Evolutionary conservation across 2,329 filamentous ascomycete species (phyloP), one percentile per base, ranked within the genome.

Genomic region (Diaporthe sp.): DNA sequence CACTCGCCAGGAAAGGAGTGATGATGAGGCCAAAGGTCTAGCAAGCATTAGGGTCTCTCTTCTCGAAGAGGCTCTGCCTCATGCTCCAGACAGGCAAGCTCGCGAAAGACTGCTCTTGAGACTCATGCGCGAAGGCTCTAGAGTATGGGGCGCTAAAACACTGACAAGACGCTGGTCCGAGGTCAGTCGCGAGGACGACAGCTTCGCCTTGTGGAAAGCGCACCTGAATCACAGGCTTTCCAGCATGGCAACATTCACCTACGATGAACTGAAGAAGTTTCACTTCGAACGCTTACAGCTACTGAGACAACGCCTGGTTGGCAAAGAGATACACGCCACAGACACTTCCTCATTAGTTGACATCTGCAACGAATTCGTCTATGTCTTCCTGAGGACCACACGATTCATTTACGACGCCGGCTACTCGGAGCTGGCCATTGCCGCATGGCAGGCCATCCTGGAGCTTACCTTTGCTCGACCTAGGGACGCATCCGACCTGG

Each of bases 1-100:
- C 57, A 80, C 80, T 75, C 85, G 84, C 79, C 86, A 83, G 52
- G 82, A 80, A 40, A 84, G 87, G 33, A 92, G 90, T 0, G 85
- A 86, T 38, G 90, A 92, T 4, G 93, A 97, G 79, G 85, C 86
- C 68, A 89, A 88, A 76, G 93, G 93, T 76, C 90, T 94, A 72
- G 92, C 95, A 4, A 93, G 97, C 77, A 91, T 98, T 72, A 96
- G 95, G 77, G 85, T 97, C 3, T 91, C 93, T 2, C 90, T 97
- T 76, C 94, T 96, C 75, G 91, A 96, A 77, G 92, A 95, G 76
- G 96, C 96, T 0, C 82, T 98, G 10, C 84, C 86, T 15, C 89
- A 92, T 60, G 86, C 90, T 8, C 77, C 78, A 4, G 81, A 82
- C 0, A 83, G 85, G 0, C 78, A 84, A 47, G 87, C 88, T 55